Percentiles rank a stretch among this genome's conserved stretches.
phyloP scores from a whole-genome alignment of 2,329 filamentous ascomycete species.

The Daldinia sp. region DNA sequence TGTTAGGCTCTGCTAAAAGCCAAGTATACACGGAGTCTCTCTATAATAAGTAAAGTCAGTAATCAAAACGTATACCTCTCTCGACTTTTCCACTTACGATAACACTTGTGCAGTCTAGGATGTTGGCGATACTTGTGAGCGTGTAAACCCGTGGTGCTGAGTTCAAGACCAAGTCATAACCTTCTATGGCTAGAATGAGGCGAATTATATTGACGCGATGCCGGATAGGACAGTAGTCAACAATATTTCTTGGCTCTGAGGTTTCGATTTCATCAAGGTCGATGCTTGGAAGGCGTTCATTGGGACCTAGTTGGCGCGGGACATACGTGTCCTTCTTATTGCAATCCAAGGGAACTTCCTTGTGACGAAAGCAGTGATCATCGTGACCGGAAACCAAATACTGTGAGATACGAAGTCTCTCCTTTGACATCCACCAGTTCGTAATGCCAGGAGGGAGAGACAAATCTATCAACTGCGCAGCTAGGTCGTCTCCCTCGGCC shows the following conservation, averaged over 20 bases:
- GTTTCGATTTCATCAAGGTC: constrained; percentile 36
- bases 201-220: constrained; percentile 74
- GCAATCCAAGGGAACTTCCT: constrained; percentile 38
- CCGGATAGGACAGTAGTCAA: constrained; percentile 73
- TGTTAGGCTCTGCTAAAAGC: constrained; percentile 68
- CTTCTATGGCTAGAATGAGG: constrained; percentile 69
- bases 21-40: constrained; percentile 67
- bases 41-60: constrained; percentile 42
- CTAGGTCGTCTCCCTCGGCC: constrained; percentile 71
- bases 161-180: constrained; percentile 67
- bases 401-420: constrained; percentile 54
- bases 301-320: constrained; percentile 6
- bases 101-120: constrained; percentile 64
- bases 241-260: constrained; percentile 52
- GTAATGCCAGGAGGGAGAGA: constrained; percentile 68
- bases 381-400: constrained; percentile 62
- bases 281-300: constrained; percentile 45
- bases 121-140: constrained; percentile 70
- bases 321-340: constrained; percentile 3
- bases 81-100: constrained; percentile 54
- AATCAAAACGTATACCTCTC: not conserved
- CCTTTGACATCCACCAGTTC: constrained; percentile 63
- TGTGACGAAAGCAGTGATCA: constrained; percentile 52
- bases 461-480: constrained; percentile 68
- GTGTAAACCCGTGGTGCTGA: constrained; percentile 76